Base-by-base conservation (phyloP, 2,329 filamentous ascomycete species). In the Pseudogymnoascus sp. region DNA sequence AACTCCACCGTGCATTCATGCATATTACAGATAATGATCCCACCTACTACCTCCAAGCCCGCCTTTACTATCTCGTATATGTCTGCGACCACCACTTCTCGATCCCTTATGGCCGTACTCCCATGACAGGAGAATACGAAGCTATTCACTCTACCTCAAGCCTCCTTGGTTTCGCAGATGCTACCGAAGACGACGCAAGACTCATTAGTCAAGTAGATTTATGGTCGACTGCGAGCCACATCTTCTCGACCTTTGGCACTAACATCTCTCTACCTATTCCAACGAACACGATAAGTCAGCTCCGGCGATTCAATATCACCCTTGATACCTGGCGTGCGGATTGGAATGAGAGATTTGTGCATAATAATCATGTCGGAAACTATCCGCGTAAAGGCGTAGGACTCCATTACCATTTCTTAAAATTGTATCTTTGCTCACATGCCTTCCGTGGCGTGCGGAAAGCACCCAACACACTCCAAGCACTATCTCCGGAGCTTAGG, bases 21-120 rank as follows among this genome's bases (percentile, higher is more conserved):
- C 80, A 79, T 66, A 75, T 81, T 59, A 74, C 79, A 2, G 76
- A 77, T 12, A 79, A 79, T 0, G 75, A 79, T 42, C 72, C 67
- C 12, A 75, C 81, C 66, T 76, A 81, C 60, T 78, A 80, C 67
- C 80, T 85, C 63, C 78, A 80, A 28, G 79, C 84, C 2, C 77
- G 84, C 36, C 75, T 87, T 8, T 87, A 83, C 82, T 87, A 86
- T 70, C 69, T 85, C 46, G 73, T 85, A 0, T 87, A 86, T 68
- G 82, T 86, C 0, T 86, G 84, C 69, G 84, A 87, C 67, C 84
- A 86, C 64, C 84, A 87, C 70, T 82, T 86, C 21, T 84, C 82
- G 60, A 86, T 87, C 61, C 79, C 84, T 0, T 86, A 87, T 61
- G 81, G 81, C n/a, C 76, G 84, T 11, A 82, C 83, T 2, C 82